Percentiles rank a stretch among this genome's conserved stretches.
These are phyloP conservation scores for Symbiodinium natans DNA, from an alignment of 73 alveolate genomes.

Conservation along the genomic window DNA sequence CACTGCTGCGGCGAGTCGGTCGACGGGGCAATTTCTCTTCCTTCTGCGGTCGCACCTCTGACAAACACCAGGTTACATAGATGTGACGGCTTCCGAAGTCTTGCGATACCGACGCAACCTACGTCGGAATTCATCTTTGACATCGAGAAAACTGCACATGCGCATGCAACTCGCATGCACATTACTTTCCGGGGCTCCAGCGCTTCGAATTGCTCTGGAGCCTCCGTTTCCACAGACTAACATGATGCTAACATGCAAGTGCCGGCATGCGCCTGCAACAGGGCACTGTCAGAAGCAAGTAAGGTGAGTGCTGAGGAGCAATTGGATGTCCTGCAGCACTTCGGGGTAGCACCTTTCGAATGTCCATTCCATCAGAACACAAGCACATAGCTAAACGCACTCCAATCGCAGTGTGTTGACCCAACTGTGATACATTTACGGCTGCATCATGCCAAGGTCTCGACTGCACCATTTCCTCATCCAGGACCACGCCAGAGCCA, in stretches of 20 bases:
- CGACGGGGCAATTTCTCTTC: background rate
- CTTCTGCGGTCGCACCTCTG: background rate
- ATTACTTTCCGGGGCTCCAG: background rate
- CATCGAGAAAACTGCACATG: no score
- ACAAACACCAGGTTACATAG: no score
- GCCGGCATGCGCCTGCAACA: no score
- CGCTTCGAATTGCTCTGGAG: background rate
- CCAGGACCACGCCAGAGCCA: background rate
- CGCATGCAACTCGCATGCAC: no score
- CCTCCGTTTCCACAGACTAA: background rate
- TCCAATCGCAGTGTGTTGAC: no score
- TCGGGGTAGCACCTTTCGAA: background rate
- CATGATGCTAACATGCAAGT: background rate
- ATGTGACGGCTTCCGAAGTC: no score
- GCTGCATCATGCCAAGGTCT: background rate
- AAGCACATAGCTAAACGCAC: no score
- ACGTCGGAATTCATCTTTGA: no score
- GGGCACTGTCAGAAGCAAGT: background rate
- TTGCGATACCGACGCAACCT: no score
- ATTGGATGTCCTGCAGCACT: background rate
- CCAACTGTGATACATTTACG: no score
- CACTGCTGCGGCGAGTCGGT: background rate
- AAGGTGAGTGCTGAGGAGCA: background rate
- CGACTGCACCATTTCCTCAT: background rate
- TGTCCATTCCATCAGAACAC: no score